These are phyloP conservation scores for Perilla frutescens DNA, from an alignment of 257 asterid species.

Conservation along the genomic window DNA sequence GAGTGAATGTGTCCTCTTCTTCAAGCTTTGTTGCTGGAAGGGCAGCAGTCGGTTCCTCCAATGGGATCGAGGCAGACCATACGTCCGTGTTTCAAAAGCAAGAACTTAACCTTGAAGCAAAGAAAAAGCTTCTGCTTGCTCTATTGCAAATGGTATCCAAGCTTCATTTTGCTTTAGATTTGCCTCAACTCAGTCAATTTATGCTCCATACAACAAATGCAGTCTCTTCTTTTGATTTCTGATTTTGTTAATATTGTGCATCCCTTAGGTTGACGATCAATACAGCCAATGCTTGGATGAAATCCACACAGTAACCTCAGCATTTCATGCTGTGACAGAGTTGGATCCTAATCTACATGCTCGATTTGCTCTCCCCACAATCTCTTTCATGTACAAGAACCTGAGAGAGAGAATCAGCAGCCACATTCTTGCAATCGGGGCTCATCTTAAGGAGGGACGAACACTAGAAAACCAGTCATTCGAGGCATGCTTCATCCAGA, in stretches of 20 bases:
- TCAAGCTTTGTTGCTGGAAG: conserved; percentile 1
- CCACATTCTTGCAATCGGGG: conserved; percentile 66
- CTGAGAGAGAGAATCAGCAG: conserved; percentile 75
- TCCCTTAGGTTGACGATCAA: conserved; percentile 66
- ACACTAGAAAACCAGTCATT: conserved; percentile 49
- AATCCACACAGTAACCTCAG: conserved; percentile 73
- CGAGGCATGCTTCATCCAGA: conserved; percentile 61
- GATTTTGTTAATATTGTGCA: background rate
- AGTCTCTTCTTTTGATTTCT: background rate
- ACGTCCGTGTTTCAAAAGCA: conserved; percentile 34
- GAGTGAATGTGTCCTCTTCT: background rate
- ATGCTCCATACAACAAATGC: background rate
- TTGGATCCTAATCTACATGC: conserved; percentile 74
- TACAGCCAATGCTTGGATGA: conserved; percentile 81
- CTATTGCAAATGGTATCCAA: conserved; percentile 67
- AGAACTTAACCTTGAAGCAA: conserved; percentile 45
- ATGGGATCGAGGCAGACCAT: conserved; percentile 26
- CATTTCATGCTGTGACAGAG: conserved; percentile 81
- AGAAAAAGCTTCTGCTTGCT: conserved; percentile 61
- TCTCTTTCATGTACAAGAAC: conserved; percentile 69
- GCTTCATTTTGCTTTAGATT: background rate
- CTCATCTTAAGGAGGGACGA: conserved; percentile 36
- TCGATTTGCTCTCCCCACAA: conserved; percentile 64
- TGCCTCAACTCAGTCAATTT: background rate
- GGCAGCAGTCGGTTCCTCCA: conserved; percentile 24